phyloP scores from a whole-genome alignment of 257 asterid genomes.

The Petrea volubilis region DNA sequence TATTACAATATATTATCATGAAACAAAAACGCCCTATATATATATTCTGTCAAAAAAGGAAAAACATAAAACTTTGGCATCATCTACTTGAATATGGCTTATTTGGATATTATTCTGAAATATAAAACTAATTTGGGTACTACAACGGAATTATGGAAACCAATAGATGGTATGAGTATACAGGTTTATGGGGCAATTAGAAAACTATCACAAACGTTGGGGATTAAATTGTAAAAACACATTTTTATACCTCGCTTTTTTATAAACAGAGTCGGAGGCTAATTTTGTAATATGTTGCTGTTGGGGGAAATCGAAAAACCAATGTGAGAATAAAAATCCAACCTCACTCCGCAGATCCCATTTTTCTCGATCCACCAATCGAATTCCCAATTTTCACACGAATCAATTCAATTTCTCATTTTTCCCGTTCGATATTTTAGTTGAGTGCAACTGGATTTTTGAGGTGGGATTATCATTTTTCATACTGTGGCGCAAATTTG shows the following conservation, averaged over 20 bases:
- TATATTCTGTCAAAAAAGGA: no score
- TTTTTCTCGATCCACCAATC: slow-evolving; percentile 3
- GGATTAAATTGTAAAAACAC: neutral
- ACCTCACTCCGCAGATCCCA: neutral
- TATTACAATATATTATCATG: no score
- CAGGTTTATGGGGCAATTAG: neutral
- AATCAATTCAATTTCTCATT: neutral
- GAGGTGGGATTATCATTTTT: neutral
- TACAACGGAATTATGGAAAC: no score
- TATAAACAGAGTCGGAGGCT: neutral
- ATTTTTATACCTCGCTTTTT: neutral
- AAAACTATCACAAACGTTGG: neutral
- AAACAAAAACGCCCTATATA: no score
- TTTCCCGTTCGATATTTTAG: neutral
- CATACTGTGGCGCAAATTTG: slow-evolving; percentile 18
- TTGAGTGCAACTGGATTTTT: slow-evolving; percentile 16
- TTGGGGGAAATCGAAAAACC: neutral
- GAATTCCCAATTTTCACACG: neutral
- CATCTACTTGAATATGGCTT: no score
- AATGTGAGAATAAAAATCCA: neutral
- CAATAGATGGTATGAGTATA: no score
- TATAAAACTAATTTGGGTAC: no score
- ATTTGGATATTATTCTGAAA: no score
- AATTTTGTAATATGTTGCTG: no score
- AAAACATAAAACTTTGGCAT: no score